Base-by-base conservation (phyloP, 2,329 filamentous ascomycete species). In the Fusarium pseudonygamai region DNA sequence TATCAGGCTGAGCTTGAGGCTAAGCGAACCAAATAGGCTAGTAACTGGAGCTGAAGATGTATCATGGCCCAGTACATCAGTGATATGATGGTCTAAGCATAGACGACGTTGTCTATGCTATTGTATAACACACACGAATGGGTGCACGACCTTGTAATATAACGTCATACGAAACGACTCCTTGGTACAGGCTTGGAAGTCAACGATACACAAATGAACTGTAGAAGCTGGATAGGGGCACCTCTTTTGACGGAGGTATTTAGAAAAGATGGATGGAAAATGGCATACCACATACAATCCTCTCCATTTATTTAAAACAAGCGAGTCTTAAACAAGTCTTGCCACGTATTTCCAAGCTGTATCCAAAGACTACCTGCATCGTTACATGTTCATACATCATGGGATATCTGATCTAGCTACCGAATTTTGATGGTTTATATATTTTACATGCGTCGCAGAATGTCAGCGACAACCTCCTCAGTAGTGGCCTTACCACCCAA, bases 401-500 rank as follows among this genome's bases (percentile, higher is more conserved):
- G 10, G 37, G 13, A 62, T 30, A 56, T 60, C 37, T 55, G 53
- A 57, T n/a, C 47, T 67, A 45, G 53, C 45, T 50, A 66, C 59
- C 37, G 52, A 67, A 55, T 67, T 72, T 64, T 63, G 34, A 43
- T 42, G 42, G 43, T 46, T 59, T 53, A 18, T n/a, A 28, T 34
- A 45, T 60, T 75, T 63, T 92, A 98, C 84, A 98, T 83, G 79
- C 93, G 90, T 87, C 87, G 93, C 75, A 98, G 87, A 57, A 98
- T 92, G 83, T 98, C 96, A 78, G 93, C 88, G 52, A 98, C 86
- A 37, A 98, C 94, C 84, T 98, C 90, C 77, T 93, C 89, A 9
- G 96, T 98, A 75, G 89, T 93, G 55, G 95, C 94, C 78, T 88
- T 93, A 50, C 96, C 96, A 60, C 96, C 96, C 80, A 99, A 87